These are phyloP conservation scores for Wallacemonas sp. DNA, from an alignment of 208 protist species.

Conservation along the genomic window DNA sequence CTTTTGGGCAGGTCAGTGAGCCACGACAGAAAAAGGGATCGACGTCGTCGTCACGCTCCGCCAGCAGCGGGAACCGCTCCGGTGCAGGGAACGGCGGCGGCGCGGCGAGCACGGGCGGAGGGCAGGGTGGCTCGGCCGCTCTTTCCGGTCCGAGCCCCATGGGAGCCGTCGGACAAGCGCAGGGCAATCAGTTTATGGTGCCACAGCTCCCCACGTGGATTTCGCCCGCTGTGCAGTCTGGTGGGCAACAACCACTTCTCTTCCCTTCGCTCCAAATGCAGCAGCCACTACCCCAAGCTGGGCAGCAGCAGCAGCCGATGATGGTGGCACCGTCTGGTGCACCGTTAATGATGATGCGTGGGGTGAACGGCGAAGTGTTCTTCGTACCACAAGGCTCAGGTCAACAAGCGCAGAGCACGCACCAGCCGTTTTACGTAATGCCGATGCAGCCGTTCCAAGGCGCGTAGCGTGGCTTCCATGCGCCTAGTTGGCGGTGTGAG, in stretches of 20 bases:
- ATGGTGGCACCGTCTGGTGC: background rate
- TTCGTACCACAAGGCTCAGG: slow-evolving; percentile 20
- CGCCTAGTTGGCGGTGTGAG: no score
- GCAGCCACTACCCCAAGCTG: background rate
- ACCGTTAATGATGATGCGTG: slow-evolving; percentile 30
- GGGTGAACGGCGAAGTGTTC: slow-evolving; percentile 28
- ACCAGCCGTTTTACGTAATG: slow-evolving; percentile 34
- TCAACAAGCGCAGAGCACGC: background rate
- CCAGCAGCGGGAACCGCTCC: slow-evolving; percentile 12
- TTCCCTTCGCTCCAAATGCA: slow-evolving; percentile 8
- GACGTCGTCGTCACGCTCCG: slow-evolving; percentile 17
- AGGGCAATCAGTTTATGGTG: background rate
- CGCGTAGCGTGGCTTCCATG: no score
- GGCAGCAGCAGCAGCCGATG: slow-evolving; percentile 5
- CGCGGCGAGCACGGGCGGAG: background rate
- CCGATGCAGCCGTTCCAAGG: slow-evolving; percentile 16
- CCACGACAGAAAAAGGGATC: slow-evolving; percentile 7
- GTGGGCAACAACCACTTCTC: background rate
- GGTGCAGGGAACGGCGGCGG: background rate
- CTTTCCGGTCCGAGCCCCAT: background rate
- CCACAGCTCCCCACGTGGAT: background rate
- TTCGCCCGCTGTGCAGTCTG: background rate
- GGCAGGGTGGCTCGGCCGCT: background rate
- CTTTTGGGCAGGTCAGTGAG: background rate
- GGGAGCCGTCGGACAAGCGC: slow-evolving; percentile 1